phyloP scores from a whole-genome alignment of 352 stramenopile species.

The Phytophthora agathidicida region DNA sequence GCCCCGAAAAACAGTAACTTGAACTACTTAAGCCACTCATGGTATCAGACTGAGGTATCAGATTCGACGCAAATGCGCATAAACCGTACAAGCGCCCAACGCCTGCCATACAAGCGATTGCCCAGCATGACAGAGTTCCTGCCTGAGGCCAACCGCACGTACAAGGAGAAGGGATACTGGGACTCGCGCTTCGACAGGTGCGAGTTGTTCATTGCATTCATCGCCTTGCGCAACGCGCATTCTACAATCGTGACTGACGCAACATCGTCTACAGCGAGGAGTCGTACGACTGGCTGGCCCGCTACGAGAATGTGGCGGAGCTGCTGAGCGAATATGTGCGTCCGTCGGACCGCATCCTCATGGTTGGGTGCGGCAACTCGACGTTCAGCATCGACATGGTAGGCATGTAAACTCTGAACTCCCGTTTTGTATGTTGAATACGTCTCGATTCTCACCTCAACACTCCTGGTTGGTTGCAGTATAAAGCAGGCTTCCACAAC shows the following conservation, averaged over 20 bases:
- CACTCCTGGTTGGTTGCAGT: conserved; percentile 40
- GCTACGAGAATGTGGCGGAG: conserved; percentile 54
- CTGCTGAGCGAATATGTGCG: conserved; percentile 48
- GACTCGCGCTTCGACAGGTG: conserved; percentile 66
- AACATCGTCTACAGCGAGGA: conserved; percentile 47
- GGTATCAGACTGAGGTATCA: too few species aligned
- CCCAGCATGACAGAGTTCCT: conserved; percentile 43
- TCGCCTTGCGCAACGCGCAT: neutral
- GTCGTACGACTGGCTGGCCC: conserved; percentile 79
- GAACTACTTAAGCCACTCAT: too few species aligned
- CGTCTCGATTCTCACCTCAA: conserved; percentile 3
- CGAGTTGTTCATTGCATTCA: neutral
- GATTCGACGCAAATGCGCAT: too few species aligned
- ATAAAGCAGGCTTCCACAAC: conserved; percentile 58
- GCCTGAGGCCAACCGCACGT: conserved; percentile 59
- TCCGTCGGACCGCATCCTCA: conserved; percentile 49
- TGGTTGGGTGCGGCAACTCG: conserved; percentile 83
- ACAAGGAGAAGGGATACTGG: conserved; percentile 79
- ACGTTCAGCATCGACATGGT: conserved; percentile 76
- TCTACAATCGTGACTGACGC: neutral
- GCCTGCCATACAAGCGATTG: conserved; percentile 10
- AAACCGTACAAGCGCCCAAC: too few species aligned
- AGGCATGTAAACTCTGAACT: too few species aligned
- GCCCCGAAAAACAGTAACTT: too few species aligned
- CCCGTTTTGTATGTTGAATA: neutral